Percentiles rank a stretch among this genome's conserved stretches.
These are phyloP conservation scores for Dysphania ambrosioides DNA, from an alignment of 148 eudicot genomes.

Conservation along the genomic window DNA sequence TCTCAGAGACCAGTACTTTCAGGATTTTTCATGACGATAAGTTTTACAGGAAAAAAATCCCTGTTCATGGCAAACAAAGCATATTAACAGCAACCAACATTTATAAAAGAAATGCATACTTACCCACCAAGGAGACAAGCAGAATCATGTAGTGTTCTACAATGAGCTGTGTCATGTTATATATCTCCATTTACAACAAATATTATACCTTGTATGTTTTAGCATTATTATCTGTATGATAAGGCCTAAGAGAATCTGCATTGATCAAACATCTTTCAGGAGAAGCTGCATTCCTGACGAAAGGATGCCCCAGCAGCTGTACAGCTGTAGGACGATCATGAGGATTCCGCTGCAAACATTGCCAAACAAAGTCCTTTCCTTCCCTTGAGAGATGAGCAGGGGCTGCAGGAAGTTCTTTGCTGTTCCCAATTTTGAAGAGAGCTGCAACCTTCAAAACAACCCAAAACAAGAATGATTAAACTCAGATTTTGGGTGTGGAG, in stretches of 20 bases:
- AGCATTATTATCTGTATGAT: slow-evolving; percentile 15
- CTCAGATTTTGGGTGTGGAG: neutral
- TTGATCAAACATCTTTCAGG: slow-evolving; percentile 33
- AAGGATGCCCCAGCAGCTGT: slow-evolving; percentile 59
- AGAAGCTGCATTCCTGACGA: slow-evolving; percentile 38
- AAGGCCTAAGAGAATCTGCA: slow-evolving; percentile 25
- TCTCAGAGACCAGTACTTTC: neutral
- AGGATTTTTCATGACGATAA: neutral
- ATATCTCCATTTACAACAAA: neutral
- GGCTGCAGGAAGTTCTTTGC: slow-evolving; percentile 65
- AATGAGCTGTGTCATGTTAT: neutral
- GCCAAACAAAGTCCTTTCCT: slow-evolving; percentile 54
- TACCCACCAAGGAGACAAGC: too few relatives aligned
- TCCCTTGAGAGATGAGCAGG: slow-evolving; percentile 65
- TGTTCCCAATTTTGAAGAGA: slow-evolving; percentile 67
- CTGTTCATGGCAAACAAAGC: neutral
- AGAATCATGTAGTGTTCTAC: neutral
- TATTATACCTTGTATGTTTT: slow-evolving; percentile 18
- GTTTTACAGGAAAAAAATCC: neutral
- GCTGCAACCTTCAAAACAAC: slow-evolving; percentile 57
- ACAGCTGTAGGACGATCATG: slow-evolving; percentile 53
- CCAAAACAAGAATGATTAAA: neutral
- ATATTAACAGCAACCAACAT: neutral
- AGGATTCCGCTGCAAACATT: slow-evolving; percentile 62
- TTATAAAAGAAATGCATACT: neutral